Conservation (phyloP, 768 basidiomycete species). For the Leccinum rimulosum region DNA sequence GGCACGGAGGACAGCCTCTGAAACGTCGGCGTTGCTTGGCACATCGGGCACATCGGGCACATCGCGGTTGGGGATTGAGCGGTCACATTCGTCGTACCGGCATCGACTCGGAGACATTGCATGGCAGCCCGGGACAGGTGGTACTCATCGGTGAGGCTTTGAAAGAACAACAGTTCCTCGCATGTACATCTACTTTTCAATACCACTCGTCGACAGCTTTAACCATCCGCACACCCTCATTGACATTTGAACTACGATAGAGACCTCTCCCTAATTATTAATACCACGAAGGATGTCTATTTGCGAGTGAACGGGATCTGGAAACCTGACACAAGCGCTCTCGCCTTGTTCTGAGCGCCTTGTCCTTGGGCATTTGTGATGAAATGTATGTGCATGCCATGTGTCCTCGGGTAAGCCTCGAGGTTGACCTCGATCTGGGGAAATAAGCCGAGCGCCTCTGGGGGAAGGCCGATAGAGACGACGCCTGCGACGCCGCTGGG, state of each 20-base stretch:
- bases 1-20: slow-evolving; percentile 68
- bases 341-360: slow-evolving; percentile 88
- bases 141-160: slow-evolving; percentile 20
- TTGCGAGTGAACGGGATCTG: slow-evolving; percentile 80
- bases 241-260: slow-evolving; percentile 28
- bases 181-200: slow-evolving; percentile 14
- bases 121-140: slow-evolving; percentile 42
- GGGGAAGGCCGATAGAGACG: slow-evolving; percentile 83
- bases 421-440: slow-evolving; percentile 95
- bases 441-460: slow-evolving; percentile 84
- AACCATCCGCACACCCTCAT: slow-evolving; percentile 27
- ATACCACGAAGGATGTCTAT: slow-evolving; percentile 19
- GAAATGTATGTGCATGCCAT: slow-evolving; percentile 94
- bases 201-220: slow-evolving; percentile 14
- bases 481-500: slow-evolving; percentile 83
- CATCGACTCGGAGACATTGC: slow-evolving; percentile 62
- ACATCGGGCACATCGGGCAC: slow-evolving; percentile 19
- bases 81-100: slow-evolving; percentile 40
- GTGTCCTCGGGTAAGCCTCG: slow-evolving; percentile 80
- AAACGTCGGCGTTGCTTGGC: slow-evolving; percentile 45
- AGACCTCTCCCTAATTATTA: slow-evolving; percentile 24
- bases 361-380: slow-evolving; percentile 83
- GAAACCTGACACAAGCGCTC: slow-evolving; percentile 86
- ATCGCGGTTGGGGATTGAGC: slow-evolving; percentile 34
- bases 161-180: background rate